Percentiles rank a stretch among this genome's conserved stretches.
Evolutionary conservation across 148 eudicot species (phyloP).

Genomic region (Polygonum maritimum): DNA sequence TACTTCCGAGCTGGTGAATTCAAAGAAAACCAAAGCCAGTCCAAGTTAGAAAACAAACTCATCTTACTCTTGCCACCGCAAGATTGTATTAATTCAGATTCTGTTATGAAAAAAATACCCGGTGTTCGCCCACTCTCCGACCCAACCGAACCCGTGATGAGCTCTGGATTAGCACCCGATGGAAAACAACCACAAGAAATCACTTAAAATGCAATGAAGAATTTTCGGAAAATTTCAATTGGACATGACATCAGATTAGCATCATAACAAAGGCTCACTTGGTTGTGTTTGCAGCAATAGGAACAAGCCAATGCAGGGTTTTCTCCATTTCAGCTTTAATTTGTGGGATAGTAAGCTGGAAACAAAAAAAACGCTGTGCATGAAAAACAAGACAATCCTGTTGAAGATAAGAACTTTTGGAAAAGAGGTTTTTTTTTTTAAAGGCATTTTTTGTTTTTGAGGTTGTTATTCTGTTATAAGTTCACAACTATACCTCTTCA

Average conservation of each 20-base stretch:
- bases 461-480: not conserved
- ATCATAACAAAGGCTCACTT: conserved; percentile 45
- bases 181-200: conserved; percentile 4
- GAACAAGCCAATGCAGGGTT: conserved; percentile 94
- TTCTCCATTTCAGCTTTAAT: conserved; percentile 99
- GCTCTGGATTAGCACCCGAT: conserved; percentile 42
- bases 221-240: not conserved
- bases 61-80: not conserved
- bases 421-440: not conserved
- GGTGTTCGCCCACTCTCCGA: conserved; percentile 96
- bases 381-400: not conserved
- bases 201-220: not conserved
- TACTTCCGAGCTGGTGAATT: conserved; percentile 49
- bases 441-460: not conserved
- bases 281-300: conserved; percentile 86
- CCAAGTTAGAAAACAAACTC: not conserved
- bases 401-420: not conserved
- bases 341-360: conserved; percentile 70
- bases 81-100: not conserved
- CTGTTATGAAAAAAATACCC: conserved; percentile 37
- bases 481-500: conserved; percentile 53
- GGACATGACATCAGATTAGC: not conserved
- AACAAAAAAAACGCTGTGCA: conserved; percentile 3
- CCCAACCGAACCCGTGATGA: conserved; percentile 98
- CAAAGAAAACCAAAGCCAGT: not conserved